Conservation (phyloP, 495 filamentous ascomycete species). For the Penicillium lividum region DNA sequence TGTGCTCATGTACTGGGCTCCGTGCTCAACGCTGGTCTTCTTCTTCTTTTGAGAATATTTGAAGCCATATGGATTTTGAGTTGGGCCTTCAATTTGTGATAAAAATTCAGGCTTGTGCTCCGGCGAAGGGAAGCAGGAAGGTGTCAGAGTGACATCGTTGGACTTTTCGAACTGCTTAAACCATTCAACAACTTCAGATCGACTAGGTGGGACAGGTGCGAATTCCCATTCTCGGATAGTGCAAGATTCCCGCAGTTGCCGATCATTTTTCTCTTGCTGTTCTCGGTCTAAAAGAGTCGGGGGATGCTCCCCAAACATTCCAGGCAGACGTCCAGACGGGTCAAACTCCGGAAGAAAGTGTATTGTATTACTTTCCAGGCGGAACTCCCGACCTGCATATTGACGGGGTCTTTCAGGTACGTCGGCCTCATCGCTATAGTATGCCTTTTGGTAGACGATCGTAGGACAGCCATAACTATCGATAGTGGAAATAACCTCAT, state of each 20-base stretch:
- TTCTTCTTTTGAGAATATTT: constrained; percentile 81
- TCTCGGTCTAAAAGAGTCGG: constrained; percentile 45
- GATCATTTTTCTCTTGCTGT: constrained; percentile 51
- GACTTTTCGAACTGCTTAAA: constrained; percentile 42
- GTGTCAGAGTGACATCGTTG: constrained; percentile 3
- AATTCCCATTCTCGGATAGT: constrained; percentile 43
- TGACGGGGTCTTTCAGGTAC: constrained; percentile 77
- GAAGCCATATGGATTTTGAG: constrained; percentile 82
- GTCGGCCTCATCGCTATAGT: constrained; percentile 83
- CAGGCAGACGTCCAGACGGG: constrained; percentile 55
- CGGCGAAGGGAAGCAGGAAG: constrained; percentile 1
- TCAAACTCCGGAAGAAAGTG: constrained; percentile 83
- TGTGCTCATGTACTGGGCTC: constrained; percentile 92
- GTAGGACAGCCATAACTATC: constrained; percentile 43
- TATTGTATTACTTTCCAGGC: constrained; percentile 68
- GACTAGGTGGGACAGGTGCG: constrained; percentile 63
- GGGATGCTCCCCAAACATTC: constrained; percentile 55
- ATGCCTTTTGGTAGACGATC: constrained; percentile 81
- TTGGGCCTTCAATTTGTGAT: constrained; percentile 88
- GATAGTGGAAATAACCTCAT: constrained; percentile 33
- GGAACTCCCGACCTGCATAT: constrained; percentile 89
- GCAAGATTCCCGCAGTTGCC: constrained; percentile 44
- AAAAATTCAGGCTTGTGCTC: constrained; percentile 42
- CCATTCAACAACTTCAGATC: constrained; percentile 72
- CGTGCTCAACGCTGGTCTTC: constrained; percentile 76